phyloP scores from a whole-genome alignment of 805 yeast species.

The Sugiyamaella americana region DNA sequence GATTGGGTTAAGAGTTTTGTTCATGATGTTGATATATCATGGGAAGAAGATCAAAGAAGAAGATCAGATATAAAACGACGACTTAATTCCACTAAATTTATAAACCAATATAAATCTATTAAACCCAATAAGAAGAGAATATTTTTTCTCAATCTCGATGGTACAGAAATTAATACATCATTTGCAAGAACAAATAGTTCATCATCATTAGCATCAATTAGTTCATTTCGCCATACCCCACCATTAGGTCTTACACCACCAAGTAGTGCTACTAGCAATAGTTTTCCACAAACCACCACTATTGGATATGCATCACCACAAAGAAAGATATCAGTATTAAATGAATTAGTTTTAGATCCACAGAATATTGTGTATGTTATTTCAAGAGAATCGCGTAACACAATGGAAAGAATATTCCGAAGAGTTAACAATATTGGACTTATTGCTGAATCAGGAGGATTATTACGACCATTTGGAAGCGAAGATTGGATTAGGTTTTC shows the following conservation, averaged over 20 bases:
- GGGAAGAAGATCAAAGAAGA: slow-evolving; percentile 45
- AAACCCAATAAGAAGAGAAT: slow-evolving; percentile 35
- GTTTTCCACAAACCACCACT: not conserved
- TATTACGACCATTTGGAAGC: slow-evolving; percentile 38
- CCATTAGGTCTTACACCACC: slow-evolving; percentile 1
- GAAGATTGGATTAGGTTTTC: slow-evolving; percentile 57
- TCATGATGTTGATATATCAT: slow-evolving; percentile 44
- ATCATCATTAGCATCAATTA: not conserved
- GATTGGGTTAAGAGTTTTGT: slow-evolving; percentile 65
- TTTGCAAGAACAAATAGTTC: slow-evolving; percentile 3
- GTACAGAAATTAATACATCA: slow-evolving; percentile 17
- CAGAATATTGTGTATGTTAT: slow-evolving; percentile 65
- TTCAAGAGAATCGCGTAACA: slow-evolving; percentile 56
- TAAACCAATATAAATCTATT: slow-evolving; percentile 28
- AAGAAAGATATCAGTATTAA: slow-evolving; percentile 50
- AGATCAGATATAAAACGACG: slow-evolving; percentile 28
- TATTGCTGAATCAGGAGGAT: slow-evolving; percentile 89
- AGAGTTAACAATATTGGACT: slow-evolving; percentile 68
- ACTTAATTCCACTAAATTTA: slow-evolving; percentile 34
- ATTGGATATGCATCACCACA: slow-evolving; percentile 50
- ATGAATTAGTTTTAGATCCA: slow-evolving; percentile 52
- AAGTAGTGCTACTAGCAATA: not conserved
- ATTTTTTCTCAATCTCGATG: slow-evolving; percentile 48
- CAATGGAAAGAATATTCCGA: slow-evolving; percentile 61
- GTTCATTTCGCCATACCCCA: not conserved